Evolutionary conservation across 345 rosid genomes (phyloP), one percentile per base, ranked within the genome.

Genomic region (Eucalyptus viminalis): DNA sequence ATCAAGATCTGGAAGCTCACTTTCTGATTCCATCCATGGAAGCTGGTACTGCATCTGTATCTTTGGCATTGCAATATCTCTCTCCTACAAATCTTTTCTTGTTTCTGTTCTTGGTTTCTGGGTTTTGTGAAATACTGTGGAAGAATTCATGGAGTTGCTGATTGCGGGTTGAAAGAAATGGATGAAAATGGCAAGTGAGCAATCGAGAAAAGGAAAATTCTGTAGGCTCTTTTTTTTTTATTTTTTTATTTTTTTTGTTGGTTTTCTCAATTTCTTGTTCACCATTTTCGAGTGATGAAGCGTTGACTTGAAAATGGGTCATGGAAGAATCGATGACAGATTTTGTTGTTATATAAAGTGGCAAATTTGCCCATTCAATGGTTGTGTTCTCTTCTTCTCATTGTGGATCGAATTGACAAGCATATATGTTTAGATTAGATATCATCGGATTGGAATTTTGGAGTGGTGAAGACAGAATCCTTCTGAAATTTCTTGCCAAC

Each of bases 1-100:
- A 80, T 98, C 89, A 98, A 96, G 97, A 93, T 98, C 93, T 98
- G 99, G 99, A 96, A 93, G 91, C 96, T 94, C 95, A 96, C 95
- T 50, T 95, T 95, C 89, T 95, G 87, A 91, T 86, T 76, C 85
- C 27, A 3, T 76, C 85, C 85, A 21, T 1, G 85, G 85, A 76
- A 76, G 47, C 85, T 40, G 85, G 85, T 76, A 40, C 44, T 76
- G 22, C 85, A 22, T 21, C 24, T 40, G 85, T 40, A 3, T 76
- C 83, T 21, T 76, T 76, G 85, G 85, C 85, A 19, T 76, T 40
- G 85, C 13, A 11, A 76, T 40, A 21, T 76, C 85, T 40, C 83
- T 34, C 15, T 40, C 47, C 85, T 21, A 76, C 81, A 76, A 76
- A 40, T 21, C 13, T 40, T 40, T 76, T 22, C 85, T 40, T 40